phyloP scores from a whole-genome alignment of 345 rosid species.

The Brassica rapa region DNA sequence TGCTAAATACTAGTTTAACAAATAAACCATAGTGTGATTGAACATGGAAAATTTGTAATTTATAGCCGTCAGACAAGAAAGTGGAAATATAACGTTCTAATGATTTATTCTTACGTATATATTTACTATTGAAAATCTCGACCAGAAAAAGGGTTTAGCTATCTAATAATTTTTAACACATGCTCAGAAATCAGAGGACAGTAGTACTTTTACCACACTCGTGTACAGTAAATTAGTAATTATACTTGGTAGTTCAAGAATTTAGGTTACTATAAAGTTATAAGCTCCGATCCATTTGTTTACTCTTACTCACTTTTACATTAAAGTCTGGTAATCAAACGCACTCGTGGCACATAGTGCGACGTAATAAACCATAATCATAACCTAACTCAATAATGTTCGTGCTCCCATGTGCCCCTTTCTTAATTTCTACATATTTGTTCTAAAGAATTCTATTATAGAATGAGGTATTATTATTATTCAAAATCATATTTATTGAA shows the following conservation, averaged over 20 bases:
- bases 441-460: neutral
- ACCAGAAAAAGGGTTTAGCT: neutral
- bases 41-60: neutral
- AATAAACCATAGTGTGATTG: neutral
- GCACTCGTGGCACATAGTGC: slow-evolving; percentile 43
- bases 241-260: slow-evolving; percentile 13
- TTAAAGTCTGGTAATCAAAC: slow-evolving; percentile 44
- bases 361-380: slow-evolving; percentile 18
- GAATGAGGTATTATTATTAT: neutral
- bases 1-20: neutral
- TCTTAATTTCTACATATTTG: neutral
- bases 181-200: neutral
- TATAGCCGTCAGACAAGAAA: neutral
- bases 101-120: neutral
- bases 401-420: slow-evolving; percentile 37
- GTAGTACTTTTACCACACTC: slow-evolving; percentile 5
- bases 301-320: neutral
- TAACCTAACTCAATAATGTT: slow-evolving; percentile 12
- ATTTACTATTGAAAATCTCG: neutral
- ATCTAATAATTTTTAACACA: neutral
- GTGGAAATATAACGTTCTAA: neutral
- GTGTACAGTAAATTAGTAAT: slow-evolving; percentile 19
- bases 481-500: neutral
- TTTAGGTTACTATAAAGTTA: slow-evolving; percentile 12
- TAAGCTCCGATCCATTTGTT: slow-evolving; percentile 21